Evolutionary conservation across 1,284 basidiomycete species (phyloP).

Genomic region (Ustilago hordei): DNA sequence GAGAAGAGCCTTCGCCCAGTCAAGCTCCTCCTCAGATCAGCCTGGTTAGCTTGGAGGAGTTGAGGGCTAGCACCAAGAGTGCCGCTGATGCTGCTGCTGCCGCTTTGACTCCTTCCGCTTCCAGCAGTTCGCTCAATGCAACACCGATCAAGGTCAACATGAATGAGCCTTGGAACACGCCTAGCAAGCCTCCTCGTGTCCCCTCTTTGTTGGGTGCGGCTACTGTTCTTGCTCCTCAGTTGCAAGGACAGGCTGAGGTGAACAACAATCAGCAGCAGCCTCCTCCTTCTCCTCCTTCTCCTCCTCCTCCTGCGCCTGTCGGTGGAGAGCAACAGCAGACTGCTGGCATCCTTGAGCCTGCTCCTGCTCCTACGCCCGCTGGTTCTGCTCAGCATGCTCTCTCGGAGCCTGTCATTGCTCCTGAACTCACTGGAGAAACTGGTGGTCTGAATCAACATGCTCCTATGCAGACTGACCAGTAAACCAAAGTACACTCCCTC

Average conservation of each 20-base stretch:
- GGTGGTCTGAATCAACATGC: conserved; percentile 4
- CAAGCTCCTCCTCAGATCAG: conserved; percentile 38
- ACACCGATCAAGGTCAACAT: conserved; percentile 31
- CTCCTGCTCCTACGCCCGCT: conserved; percentile 15
- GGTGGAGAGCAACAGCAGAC: conserved; percentile 4
- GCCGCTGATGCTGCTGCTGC: conserved; percentile 40
- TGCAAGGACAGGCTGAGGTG: neutral
- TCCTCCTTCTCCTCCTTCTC: conserved; percentile 6
- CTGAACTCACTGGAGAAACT: conserved; percentile 18
- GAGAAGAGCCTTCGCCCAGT: conserved; percentile 35
- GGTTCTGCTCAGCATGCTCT: neutral
- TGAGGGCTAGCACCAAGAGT: conserved; percentile 58
- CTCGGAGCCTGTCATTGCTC: conserved; percentile 7
- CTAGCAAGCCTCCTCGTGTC: conserved; percentile 38
- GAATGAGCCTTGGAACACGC: conserved; percentile 34
- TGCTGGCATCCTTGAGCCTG: conserved; percentile 27
- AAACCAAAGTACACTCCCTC: neutral
- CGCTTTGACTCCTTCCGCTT: conserved; percentile 21
- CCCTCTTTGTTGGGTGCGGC: conserved; percentile 18
- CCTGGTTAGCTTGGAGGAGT: conserved; percentile 57
- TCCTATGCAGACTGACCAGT: conserved; percentile 28
- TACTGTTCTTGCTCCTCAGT: conserved; percentile 22
- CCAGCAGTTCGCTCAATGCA: conserved; percentile 38
- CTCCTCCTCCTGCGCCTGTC: neutral
- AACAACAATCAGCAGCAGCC: conserved; percentile 2